Percentiles rank a stretch among this genome's conserved stretches.
Evolutionary conservation across 441 rosid species (phyloP).

Genomic region (Mallotus japonicus): DNA sequence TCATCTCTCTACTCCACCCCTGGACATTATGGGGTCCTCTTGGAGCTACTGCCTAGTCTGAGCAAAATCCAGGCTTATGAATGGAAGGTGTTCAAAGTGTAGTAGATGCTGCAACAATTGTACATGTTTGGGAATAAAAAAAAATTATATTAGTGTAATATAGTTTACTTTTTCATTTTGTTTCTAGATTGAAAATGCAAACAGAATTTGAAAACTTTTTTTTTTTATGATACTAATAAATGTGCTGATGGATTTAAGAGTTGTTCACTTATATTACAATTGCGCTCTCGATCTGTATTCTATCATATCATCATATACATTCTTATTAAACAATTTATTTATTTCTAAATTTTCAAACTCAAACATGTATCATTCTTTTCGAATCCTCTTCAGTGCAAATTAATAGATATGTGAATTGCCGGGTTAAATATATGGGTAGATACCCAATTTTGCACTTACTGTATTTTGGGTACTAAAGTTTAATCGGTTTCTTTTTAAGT

Average conservation of each 20-base stretch:
- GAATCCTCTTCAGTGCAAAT: background rate
- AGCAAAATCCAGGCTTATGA: slow-evolving; percentile 44
- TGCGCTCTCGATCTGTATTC: background rate
- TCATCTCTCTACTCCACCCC: slow-evolving; percentile 25
- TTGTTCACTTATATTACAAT: too few species aligned
- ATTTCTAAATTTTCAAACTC: too few species aligned
- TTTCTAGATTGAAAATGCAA: background rate
- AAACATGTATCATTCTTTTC: background rate
- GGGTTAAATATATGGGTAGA: too few species aligned
- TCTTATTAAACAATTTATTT: background rate
- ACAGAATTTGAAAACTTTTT: background rate
- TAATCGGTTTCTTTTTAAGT: too few species aligned
- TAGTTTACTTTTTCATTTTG: background rate
- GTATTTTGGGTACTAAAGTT: too few species aligned
- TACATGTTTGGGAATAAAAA: slow-evolving; percentile 67
- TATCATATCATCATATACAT: background rate
- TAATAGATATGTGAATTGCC: background rate
- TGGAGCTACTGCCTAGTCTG: slow-evolving; percentile 43
- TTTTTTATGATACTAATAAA: background rate
- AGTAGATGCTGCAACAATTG: slow-evolving; percentile 73
- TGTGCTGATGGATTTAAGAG: too few species aligned
- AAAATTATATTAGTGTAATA: slow-evolving; percentile 75
- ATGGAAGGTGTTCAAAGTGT: slow-evolving; percentile 48
- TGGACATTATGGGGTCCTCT: slow-evolving; percentile 87
- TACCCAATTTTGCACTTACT: too few species aligned